phyloP scores from a whole-genome alignment of 2,329 filamentous ascomycete species.

The Penicillium crustosum region DNA sequence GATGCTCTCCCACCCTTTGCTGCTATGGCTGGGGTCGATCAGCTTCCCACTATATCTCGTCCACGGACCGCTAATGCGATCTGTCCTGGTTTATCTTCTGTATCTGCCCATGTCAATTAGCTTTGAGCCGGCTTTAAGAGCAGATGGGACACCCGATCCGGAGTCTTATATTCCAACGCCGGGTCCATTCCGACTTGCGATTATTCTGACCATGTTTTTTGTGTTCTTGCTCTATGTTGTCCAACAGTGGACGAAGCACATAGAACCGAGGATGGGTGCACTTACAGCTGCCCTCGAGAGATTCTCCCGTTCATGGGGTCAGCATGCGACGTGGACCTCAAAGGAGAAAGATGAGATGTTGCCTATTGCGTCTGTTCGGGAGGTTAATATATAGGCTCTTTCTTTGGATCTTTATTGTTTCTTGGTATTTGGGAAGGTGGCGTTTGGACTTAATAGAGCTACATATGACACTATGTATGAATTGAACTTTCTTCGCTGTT shows the following conservation, averaged over 20 bases:
- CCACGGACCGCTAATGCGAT: conserved; percentile 62
- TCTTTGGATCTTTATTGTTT: background rate
- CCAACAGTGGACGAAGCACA: conserved; percentile 54
- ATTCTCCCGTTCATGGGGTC: conserved; percentile 25
- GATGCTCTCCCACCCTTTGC: conserved; percentile 54
- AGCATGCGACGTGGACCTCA: background rate
- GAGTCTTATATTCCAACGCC: conserved; percentile 37
- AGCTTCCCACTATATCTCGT: conserved; percentile 65
- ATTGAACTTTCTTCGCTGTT: conserved; percentile 13
- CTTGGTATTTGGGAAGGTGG: background rate
- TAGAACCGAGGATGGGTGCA: conserved; percentile 53
- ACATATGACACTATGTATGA: background rate
- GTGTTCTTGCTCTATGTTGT: conserved; percentile 50
- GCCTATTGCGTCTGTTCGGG: background rate
- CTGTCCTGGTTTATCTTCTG: conserved; percentile 60
- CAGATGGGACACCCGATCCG: conserved; percentile 33
- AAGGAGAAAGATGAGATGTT: background rate
- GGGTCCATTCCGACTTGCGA: conserved; percentile 37
- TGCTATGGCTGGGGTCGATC: conserved; percentile 64
- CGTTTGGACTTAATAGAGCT: background rate
- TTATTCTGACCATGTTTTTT: conserved; percentile 49
- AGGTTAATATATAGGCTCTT: background rate
- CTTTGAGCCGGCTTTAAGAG: conserved; percentile 10
- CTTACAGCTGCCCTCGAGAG: conserved; percentile 27
- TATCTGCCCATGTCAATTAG: conserved; percentile 45